Conservation (phyloP, 2,329 filamentous ascomycete genomes). For the Colletotrichum paranaense region DNA sequence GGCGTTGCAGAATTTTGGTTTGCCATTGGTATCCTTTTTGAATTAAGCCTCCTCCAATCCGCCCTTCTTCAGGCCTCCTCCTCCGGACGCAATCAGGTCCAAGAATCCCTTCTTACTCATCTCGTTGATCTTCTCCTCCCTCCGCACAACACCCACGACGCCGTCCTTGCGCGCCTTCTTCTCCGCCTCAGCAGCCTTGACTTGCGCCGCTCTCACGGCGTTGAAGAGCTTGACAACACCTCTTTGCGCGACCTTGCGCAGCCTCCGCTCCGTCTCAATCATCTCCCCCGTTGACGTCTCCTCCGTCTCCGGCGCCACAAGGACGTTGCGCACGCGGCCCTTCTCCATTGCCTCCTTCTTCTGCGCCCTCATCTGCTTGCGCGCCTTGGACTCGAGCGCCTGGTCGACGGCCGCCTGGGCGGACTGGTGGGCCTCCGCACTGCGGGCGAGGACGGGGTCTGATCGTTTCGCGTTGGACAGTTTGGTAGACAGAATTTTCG, state of each 20-base stretch:
- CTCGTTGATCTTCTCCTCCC: slow-evolving; percentile 91
- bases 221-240: slow-evolving; percentile 98
- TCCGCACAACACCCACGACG: slow-evolving; percentile 80
- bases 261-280: slow-evolving; percentile 78
- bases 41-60: slow-evolving; percentile 66
- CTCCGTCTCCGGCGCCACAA: slow-evolving; percentile 65
- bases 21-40: neutral
- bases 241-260: slow-evolving; percentile 89
- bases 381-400: slow-evolving; percentile 84
- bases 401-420: slow-evolving; percentile 79
- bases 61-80: slow-evolving; percentile 69
- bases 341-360: slow-evolving; percentile 84
- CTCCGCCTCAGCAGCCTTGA: slow-evolving; percentile 84
- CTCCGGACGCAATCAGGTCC: slow-evolving; percentile 82
- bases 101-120: slow-evolving; percentile 98
- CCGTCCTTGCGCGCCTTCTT: slow-evolving; percentile 76
- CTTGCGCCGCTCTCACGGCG: slow-evolving; percentile 91
- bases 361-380: slow-evolving; percentile 81
- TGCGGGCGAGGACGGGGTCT: slow-evolving; percentile 92
- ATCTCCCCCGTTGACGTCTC: slow-evolving; percentile 63
- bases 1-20: too few relatives aligned
- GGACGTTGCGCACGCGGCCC: slow-evolving; percentile 87
- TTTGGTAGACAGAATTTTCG: slow-evolving; percentile 92
- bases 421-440: slow-evolving; percentile 77
- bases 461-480: slow-evolving; percentile 82